These are phyloP conservation scores for Uronychia binucleata DNA, from an alignment of 73 alveolate genomes.

Conservation along the genomic window DNA sequence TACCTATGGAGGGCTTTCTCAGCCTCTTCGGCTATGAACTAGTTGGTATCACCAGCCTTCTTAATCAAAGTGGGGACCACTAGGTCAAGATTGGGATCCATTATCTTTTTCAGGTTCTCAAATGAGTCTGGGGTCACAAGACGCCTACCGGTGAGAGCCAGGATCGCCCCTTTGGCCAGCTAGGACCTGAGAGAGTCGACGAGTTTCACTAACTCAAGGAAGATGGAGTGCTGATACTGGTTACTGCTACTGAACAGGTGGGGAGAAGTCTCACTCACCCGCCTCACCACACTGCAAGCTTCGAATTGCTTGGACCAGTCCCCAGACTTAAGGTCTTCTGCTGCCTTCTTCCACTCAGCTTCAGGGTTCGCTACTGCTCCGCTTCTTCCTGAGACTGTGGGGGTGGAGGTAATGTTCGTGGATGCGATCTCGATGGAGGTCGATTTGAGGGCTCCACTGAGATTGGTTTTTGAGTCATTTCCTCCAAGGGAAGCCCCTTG, in stretches of 20 bases:
- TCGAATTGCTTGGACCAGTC: constrained; percentile 62
- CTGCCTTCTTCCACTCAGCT: constrained; percentile 19
- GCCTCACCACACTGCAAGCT: constrained; percentile 53
- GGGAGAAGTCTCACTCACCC: constrained; percentile 15
- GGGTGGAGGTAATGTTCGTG: background rate
- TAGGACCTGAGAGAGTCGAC: constrained; percentile 51
- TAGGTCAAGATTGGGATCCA: constrained; percentile 36
- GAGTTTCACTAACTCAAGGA: constrained; percentile 36
- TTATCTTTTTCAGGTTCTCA: constrained; percentile 49
- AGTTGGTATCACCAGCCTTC: constrained; percentile 69
- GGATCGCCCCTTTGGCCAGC: constrained; percentile 33
- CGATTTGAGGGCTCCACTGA: background rate
- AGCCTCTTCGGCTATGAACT: constrained; percentile 62
- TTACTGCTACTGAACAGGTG: constrained; percentile 2
- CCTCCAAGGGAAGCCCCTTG: background rate
- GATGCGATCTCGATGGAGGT: background rate
- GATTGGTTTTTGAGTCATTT: background rate
- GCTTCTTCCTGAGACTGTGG: background rate
- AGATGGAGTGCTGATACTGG: background rate
- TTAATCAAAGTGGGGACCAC: constrained; percentile 54
- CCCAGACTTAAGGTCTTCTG: constrained; percentile 10
- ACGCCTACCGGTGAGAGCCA: background rate
- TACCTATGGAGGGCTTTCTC: constrained; percentile 39
- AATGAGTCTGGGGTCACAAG: constrained; percentile 2
- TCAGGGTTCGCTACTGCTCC: background rate